These are phyloP conservation scores for Chrysosporium keratinophilum DNA, from an alignment of 2,329 filamentous ascomycete species.

Conservation along the genomic window DNA sequence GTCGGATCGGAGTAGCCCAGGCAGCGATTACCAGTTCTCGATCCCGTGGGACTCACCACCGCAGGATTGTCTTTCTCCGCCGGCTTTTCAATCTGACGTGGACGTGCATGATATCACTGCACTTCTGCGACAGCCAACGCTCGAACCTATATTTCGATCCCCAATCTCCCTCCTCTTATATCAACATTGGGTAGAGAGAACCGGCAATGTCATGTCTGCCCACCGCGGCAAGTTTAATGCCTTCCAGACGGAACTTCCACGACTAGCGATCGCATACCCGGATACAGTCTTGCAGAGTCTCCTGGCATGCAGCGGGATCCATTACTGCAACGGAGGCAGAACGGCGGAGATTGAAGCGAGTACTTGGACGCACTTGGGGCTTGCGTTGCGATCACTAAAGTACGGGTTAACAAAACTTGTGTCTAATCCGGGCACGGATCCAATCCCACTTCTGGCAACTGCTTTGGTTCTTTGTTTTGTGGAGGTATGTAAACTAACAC, in stretches of 20 bases:
- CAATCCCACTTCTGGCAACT: conserved; percentile 9
- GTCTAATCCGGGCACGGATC: conserved; percentile 4
- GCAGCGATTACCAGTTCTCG: background rate
- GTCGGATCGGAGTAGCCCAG: background rate
- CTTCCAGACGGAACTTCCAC: conserved; percentile 11
- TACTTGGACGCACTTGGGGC: conserved; percentile 11
- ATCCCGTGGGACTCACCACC: background rate
- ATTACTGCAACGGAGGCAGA: conserved; percentile 10
- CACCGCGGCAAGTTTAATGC: conserved; percentile 13
- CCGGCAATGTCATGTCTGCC: conserved; percentile 12
- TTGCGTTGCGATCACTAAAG: conserved; percentile 11
- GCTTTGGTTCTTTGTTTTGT: conserved; percentile 14
- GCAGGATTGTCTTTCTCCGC: background rate
- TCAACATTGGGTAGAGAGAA: conserved; percentile 13
- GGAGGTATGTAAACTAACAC: conserved; percentile 1
- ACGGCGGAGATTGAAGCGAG: conserved; percentile 7
- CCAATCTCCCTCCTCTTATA: conserved; percentile 10
- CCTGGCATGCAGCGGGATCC: conserved; percentile 12
- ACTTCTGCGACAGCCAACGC: conserved; percentile 2
- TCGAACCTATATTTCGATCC: conserved; percentile 11
- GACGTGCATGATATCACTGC: conserved; percentile 6
- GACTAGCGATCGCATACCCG: conserved; percentile 11
- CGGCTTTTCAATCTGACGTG: conserved; percentile 2
- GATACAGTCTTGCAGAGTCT: conserved; percentile 11
- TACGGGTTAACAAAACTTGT: conserved; percentile 12